A percentile compares a stretch with the other conserved stretches of the same genome.
Conservation (phyloP, 345 rosid species). For the Moricandia arvensis region DNA sequence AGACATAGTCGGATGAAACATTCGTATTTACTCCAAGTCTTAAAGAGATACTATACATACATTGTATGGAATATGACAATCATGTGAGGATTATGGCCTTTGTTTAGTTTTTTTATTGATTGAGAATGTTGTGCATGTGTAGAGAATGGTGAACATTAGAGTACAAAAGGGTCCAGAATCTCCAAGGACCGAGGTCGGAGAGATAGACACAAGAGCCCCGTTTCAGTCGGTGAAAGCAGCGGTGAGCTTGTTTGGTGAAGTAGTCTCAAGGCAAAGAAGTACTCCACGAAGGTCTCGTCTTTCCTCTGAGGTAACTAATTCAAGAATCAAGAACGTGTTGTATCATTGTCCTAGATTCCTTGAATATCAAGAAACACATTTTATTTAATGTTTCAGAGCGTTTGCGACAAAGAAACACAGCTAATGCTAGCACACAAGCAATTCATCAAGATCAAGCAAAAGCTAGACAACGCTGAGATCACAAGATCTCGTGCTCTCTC, state of each 20-base stretch:
- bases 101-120: neutral
- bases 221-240: conserved; percentile 95
- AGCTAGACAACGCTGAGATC: conserved; percentile 45
- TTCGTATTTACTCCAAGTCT: too few relatives aligned
- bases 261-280: conserved; percentile 41
- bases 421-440: conserved; percentile 52
- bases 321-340: neutral
- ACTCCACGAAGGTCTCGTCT: conserved; percentile 42
- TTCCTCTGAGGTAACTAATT: conserved; percentile 45
- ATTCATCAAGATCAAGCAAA: conserved; percentile 41
- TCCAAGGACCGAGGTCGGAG: conserved; percentile 78
- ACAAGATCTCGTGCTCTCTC: conserved; percentile 44
- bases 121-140: conserved; percentile 8
- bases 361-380: neutral
- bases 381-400: conserved; percentile 38
- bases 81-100: neutral
- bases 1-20: too few relatives aligned
- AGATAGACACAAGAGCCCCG: conserved; percentile 92
- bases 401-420: conserved; percentile 62
- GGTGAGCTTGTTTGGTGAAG: conserved; percentile 82
- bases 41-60: too few relatives aligned
- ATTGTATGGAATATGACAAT: neutral
- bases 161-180: conserved; percentile 42
- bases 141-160: conserved; percentile 53
- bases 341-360: neutral